Evolutionary conservation across 192 early-diverging fungal species (phyloP).

Genomic region (Linnemannia exigua): DNA sequence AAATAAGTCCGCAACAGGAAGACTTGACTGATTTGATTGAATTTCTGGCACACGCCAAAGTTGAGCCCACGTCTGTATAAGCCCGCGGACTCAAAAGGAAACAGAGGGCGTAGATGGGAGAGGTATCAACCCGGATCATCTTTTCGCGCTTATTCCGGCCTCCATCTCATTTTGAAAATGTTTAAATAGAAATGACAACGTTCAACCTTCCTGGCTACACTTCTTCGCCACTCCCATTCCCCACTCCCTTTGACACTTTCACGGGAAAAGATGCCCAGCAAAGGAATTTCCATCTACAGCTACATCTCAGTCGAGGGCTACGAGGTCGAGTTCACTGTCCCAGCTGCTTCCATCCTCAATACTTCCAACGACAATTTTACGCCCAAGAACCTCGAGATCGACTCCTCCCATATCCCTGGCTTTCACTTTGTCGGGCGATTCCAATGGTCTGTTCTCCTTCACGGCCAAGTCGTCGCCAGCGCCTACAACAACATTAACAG

Average conservation of each 20-base stretch:
- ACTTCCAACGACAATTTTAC: slow-evolving; percentile 32
- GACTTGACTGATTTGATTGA: no score
- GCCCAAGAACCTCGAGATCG: slow-evolving; percentile 27
- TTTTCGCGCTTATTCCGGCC: neutral
- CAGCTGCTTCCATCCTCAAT: neutral
- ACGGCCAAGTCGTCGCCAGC: slow-evolving; percentile 4
- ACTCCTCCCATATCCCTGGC: slow-evolving; percentile 17
- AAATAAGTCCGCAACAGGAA: no score
- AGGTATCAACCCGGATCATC: no score
- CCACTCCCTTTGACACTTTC: neutral
- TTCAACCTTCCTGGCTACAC: neutral
- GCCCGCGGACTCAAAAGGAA: no score
- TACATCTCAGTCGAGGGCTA: slow-evolving; percentile 42
- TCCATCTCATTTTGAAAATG: neutral
- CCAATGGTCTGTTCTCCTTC: slow-evolving; percentile 7
- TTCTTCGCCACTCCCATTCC: neutral
- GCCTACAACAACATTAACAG: slow-evolving; percentile 34
- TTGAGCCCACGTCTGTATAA: no score
- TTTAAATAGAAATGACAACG: neutral
- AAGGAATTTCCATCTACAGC: slow-evolving; percentile 30
- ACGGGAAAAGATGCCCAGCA: slow-evolving; percentile 22
- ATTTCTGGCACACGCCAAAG: no score
- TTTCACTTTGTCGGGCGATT: slow-evolving; percentile 8
- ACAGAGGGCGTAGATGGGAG: no score
- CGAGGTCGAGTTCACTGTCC: slow-evolving; percentile 25